Conservation (phyloP, 768 basidiomycete species). For the Suillus subalutaceus region DNA sequence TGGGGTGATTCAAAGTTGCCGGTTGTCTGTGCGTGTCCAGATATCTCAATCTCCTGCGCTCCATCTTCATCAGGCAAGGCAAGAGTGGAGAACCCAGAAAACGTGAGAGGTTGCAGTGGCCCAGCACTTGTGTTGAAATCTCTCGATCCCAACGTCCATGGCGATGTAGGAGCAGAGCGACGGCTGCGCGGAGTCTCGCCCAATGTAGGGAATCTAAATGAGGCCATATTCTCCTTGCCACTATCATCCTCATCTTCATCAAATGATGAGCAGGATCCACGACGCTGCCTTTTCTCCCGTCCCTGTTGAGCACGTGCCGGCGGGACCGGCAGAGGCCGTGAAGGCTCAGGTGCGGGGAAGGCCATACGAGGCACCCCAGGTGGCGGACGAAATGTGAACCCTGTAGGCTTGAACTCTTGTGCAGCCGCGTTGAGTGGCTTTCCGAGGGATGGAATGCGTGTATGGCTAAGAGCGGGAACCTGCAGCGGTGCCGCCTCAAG, state of each 20-base stretch:
- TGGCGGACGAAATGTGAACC: conserved; percentile 79
- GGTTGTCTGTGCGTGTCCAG: conserved; percentile 14
- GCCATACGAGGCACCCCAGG: conserved; percentile 62
- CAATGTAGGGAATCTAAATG: conserved; percentile 74
- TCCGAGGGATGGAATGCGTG: conserved; percentile 50
- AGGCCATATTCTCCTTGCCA: conserved; percentile 60
- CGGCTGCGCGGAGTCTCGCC: conserved; percentile 53
- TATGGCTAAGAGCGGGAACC: conserved; percentile 41
- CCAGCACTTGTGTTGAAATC: conserved; percentile 23
- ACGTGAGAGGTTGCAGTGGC: conserved; percentile 54
- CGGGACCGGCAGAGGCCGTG: conserved; percentile 44
- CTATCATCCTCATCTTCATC: conserved; percentile 50
- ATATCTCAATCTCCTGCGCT: conserved; percentile 13
- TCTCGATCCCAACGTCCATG: conserved; percentile 34
- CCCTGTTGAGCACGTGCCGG: conserved; percentile 54
- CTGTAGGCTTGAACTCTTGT: conserved; percentile 76
- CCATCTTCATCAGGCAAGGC: conserved; percentile 29
- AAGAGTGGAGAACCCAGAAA: conserved; percentile 58
- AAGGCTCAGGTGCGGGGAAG: conserved; percentile 31
- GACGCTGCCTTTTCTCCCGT: conserved; percentile 77
- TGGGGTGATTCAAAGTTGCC: conserved; percentile 15
- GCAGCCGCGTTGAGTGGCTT: conserved; percentile 81
- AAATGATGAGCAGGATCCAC: conserved; percentile 43
- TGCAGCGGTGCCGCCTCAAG: conserved; percentile 34
- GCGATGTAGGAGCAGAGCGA: conserved; percentile 46